Base-by-base conservation (phyloP, 345 rosid genomes). In the Cardamine chenopodiifolia region DNA sequence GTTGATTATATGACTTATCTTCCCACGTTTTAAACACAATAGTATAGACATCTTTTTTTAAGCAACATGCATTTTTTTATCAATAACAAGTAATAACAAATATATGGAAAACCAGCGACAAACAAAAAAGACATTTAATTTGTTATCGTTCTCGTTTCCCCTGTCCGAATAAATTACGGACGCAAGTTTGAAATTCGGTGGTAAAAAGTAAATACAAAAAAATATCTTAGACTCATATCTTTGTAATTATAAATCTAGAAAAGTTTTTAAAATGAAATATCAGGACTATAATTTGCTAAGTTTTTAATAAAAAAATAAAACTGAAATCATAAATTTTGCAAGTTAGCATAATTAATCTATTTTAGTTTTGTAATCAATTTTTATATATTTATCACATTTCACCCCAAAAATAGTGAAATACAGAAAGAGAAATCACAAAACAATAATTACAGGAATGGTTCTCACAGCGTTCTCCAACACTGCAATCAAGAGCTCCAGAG, bases 401-500 rank as follows among this genome's bases (percentile, higher is more conserved):
- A 40, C 47, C 47, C 1, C 47, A 40, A 44, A 44, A 15, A 42
- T 42, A 3, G 19, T 6, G 19, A 15, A 44, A 44, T 15, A 18
- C 1, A 4, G n/a, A 44, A 44, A 44, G 19, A n/a, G 19, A 15
- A 15, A n/a, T 44, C 18, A n/a, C 20, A 17, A 17, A 17, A 17
- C 0, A 17, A 20, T 31, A 22, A 17, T 22, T 39, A 50, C 47
- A 39, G 12, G 9, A 9, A 68, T 20, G 19, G 55, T 35, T 69
- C 70, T 80, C 75, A 52, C 83, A 80, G 18, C 48, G 77, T 71
- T 15, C 71, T 9, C 82, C 60, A 7, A 42, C 34, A 48, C 17
- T 54, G 79, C 85, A 86, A 39, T 73, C 42, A 57, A 83, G 82
- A 35, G 85, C 70, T 28, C 89, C 84, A 0, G 89, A 67, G 23